phyloP scores from a whole-genome alignment of 2,329 filamentous ascomycete species.

The Ophidiomyces ophidiicola region DNA sequence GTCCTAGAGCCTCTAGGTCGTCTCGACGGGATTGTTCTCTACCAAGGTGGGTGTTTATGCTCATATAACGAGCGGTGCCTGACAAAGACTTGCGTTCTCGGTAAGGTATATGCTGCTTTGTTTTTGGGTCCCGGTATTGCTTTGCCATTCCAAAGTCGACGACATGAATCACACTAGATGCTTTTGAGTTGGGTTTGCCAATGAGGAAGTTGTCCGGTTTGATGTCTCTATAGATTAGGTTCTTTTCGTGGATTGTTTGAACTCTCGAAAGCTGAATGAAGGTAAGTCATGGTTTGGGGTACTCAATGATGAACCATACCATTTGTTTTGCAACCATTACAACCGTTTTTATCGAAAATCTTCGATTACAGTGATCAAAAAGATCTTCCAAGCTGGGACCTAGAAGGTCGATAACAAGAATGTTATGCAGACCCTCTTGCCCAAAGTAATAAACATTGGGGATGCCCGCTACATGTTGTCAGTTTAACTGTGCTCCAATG shows the following conservation, averaged over 20 bases:
- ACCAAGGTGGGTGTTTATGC: conserved; percentile 96
- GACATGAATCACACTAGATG: conserved; percentile 95
- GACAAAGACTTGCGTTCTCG: conserved; percentile 93
- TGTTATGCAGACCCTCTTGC: conserved; percentile 96
- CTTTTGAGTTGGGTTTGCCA: conserved; percentile 78
- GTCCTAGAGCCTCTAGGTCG: conserved; percentile 73
- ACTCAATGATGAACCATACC: conserved; percentile 50
- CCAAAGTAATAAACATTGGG: conserved; percentile 99
- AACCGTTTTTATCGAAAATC: conserved; percentile 93
- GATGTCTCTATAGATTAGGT: conserved; percentile 97
- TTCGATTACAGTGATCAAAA: conserved; percentile 91
- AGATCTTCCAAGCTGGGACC: conserved; percentile 91
- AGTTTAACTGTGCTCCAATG: neutral
- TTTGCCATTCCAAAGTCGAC: conserved; percentile 99
- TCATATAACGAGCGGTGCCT: conserved; percentile 96
- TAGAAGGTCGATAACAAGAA: conserved; percentile 91
- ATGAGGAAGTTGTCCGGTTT: conserved; percentile 99
- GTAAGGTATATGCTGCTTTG: conserved; percentile 97
- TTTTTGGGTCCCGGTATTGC: conserved; percentile 97
- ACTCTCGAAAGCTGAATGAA: conserved; percentile 67
- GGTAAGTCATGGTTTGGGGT: neutral
- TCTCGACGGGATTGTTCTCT: conserved; percentile 92
- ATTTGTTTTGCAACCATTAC: conserved; percentile 99
- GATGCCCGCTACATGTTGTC: conserved; percentile 62
- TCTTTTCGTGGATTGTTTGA: conserved; percentile 94